Percentiles rank a stretch among this genome's conserved stretches.
phyloP scores from a whole-genome alignment of 176 grass and related monocot genomes.

The Dactylis glomerata region DNA sequence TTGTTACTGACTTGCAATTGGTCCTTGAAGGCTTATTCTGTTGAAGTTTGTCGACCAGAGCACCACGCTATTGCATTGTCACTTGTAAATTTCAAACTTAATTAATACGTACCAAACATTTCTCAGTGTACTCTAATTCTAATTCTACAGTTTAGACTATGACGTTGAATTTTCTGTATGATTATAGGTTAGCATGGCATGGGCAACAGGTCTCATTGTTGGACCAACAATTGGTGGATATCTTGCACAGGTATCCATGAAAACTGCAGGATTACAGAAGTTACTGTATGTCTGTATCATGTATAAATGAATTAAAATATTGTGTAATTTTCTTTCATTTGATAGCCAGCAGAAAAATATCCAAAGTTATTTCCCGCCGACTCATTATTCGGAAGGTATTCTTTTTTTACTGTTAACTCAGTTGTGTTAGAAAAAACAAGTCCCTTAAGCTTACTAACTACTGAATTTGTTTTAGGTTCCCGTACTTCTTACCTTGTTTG shows the following conservation, averaged over 20 bases:
- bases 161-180: not conserved
- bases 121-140: not conserved
- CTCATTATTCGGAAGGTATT: conserved; percentile 71
- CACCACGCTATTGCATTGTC: conserved; percentile 60
- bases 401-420: not conserved
- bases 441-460: not conserved
- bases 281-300: not conserved
- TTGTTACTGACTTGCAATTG: not conserved
- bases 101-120: not conserved
- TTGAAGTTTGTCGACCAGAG: conserved; percentile 64
- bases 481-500: conserved; percentile 70
- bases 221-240: conserved; percentile 62
- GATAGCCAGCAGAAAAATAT: conserved; percentile 66
- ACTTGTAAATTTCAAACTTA: conserved; percentile 37
- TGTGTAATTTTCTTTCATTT: not conserved
- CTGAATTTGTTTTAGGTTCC: conserved; percentile 48
- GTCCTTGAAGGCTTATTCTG: conserved; percentile 53
- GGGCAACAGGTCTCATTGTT: conserved; percentile 74
- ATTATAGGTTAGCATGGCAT: conserved; percentile 30
- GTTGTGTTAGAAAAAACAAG: not conserved
- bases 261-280: not conserved
- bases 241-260: conserved; percentile 50
- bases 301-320: not conserved
- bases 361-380: conserved; percentile 47
- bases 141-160: not conserved